Evolutionary conservation across 1,284 basidiomycete species (phyloP).

Genomic region (Marasmius sp.): DNA sequence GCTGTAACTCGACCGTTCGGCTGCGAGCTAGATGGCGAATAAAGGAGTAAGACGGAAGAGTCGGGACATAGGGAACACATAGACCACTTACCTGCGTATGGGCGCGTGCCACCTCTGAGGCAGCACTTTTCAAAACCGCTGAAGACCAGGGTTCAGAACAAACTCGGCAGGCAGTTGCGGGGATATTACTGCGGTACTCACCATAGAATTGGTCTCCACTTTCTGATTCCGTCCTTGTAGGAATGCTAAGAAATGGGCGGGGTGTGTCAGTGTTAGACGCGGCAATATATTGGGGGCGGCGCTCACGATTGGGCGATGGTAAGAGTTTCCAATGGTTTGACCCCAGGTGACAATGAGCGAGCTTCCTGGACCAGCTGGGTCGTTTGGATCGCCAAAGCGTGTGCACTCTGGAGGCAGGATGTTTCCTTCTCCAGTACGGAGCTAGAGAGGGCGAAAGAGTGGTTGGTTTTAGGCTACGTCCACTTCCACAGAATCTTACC

Average conservation of each 20-base stretch:
- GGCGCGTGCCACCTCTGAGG: constrained; percentile 6
- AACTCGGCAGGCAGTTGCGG: background rate
- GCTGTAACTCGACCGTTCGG: constrained; percentile 4
- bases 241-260: constrained; percentile 1
- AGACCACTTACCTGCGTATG: constrained; percentile 2
- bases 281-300: background rate
- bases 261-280: background rate
- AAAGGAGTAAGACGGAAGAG: background rate
- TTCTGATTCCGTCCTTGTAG: constrained; percentile 5
- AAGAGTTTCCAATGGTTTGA: constrained; percentile 4
- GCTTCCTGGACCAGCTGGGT: constrained; percentile 1
- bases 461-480: background rate
- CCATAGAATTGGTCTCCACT: constrained; percentile 10
- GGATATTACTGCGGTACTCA: background rate
- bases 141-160: background rate
- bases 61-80: background rate
- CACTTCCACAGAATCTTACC: background rate
- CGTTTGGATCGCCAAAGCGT: constrained; percentile 6
- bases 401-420: constrained; percentile 3
- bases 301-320: constrained; percentile 8
- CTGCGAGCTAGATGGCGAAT: background rate
- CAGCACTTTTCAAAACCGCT: constrained; percentile 6
- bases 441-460: background rate
- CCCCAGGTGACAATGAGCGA: constrained; percentile 5
- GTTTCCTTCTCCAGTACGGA: constrained; percentile 9